Conservation (phyloP, 257 asterid genomes). For the Petunia axillaris region DNA sequence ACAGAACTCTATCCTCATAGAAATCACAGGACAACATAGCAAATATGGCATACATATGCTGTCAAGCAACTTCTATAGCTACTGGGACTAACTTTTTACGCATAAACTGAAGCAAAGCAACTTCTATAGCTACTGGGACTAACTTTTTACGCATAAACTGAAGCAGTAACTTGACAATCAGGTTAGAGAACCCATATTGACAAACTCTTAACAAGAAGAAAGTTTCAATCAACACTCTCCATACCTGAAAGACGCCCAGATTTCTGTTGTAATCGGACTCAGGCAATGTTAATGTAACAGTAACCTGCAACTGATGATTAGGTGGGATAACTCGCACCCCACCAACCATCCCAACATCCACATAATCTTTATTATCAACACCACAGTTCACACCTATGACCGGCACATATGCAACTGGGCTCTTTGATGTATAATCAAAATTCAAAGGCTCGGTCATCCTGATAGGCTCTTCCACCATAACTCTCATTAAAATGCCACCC, state of each 20-base stretch:
- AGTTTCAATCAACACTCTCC: constrained; percentile 1
- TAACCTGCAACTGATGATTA: constrained; percentile 73
- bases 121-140: not conserved
- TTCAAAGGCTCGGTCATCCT: constrained; percentile 62
- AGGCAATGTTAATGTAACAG: constrained; percentile 65
- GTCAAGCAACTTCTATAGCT: not conserved
- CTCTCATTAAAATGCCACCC: constrained; percentile 62
- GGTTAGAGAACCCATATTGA: not conserved
- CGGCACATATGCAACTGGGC: constrained; percentile 80
- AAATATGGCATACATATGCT: not conserved
- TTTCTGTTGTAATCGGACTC: constrained; percentile 88
- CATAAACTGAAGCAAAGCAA: constrained; percentile 15
- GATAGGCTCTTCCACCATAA: constrained; percentile 74
- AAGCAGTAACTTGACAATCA: constrained; percentile 10
- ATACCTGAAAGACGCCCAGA: constrained; percentile 93
- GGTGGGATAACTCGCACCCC: constrained; percentile 62
- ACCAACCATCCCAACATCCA: constrained; percentile 37
- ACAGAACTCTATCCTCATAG: not conserved
- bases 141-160: constrained; percentile 10
- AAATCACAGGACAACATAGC: not conserved
- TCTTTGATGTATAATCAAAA: constrained; percentile 84
- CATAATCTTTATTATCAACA: constrained; percentile 44
- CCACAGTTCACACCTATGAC: constrained; percentile 44
- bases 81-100: not conserved
- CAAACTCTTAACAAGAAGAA: not conserved